Conservation (phyloP, 352 stramenopile species). For the Pilasporangium apinafurcum region DNA sequence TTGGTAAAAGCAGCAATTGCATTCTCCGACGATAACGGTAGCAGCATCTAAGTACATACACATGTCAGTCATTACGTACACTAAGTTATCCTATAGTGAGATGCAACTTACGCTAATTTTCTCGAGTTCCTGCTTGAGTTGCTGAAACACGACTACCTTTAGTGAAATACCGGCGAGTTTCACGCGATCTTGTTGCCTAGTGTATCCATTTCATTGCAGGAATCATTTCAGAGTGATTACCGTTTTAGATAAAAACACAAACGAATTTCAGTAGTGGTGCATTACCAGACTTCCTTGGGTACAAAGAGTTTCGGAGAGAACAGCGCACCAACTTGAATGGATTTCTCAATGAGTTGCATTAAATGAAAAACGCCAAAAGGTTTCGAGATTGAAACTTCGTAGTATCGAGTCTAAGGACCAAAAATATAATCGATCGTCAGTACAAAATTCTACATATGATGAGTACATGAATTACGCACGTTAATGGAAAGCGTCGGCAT, state of each 20-base stretch:
- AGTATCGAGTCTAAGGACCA: slow-evolving; percentile 46
- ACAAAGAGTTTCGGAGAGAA: slow-evolving; percentile 72
- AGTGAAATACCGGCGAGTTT: slow-evolving; percentile 47
- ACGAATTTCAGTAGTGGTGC: not conserved
- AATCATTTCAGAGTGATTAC: too few species aligned
- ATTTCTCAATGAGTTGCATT: slow-evolving; percentile 78
- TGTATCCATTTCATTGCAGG: too few species aligned
- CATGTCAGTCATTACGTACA: not conserved
- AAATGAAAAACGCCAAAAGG: slow-evolving; percentile 72
- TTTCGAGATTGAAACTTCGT: slow-evolving; percentile 40
- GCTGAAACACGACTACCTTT: slow-evolving; percentile 61
- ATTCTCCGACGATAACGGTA: slow-evolving; percentile 39
- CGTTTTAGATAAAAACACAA: not conserved
- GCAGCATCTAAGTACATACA: slow-evolving; percentile 28
- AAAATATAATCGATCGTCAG: not conserved
- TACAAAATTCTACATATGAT: too few species aligned
- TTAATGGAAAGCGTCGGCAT: slow-evolving; percentile 59
- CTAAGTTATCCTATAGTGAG: not conserved
- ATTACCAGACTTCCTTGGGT: slow-evolving; percentile 77
- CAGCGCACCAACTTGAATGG: slow-evolving; percentile 63
- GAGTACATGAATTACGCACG: slow-evolving; percentile 16
- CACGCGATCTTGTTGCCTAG: slow-evolving; percentile 57
- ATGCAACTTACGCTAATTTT: slow-evolving; percentile 44
- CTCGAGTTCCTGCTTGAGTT: slow-evolving; percentile 62
- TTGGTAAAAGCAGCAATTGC: slow-evolving; percentile 41